These are phyloP conservation scores for Vanrija humicola DNA, from an alignment of 1,284 basidiomycete genomes.

Conservation along the genomic window DNA sequence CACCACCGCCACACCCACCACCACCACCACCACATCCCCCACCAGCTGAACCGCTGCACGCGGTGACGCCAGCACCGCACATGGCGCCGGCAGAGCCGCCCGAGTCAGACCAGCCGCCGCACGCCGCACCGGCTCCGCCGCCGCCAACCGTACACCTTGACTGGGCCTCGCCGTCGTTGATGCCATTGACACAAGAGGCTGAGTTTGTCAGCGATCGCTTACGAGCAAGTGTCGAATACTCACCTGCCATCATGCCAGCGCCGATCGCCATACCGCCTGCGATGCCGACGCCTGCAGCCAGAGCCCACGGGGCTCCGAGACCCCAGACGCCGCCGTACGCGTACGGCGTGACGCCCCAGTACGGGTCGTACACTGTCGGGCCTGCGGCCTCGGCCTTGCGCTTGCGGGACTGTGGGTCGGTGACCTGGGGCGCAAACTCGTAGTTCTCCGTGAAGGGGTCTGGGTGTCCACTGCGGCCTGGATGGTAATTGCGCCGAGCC, in stretches of 20 bases:
- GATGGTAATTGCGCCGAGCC: no score
- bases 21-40: not conserved
- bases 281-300: not conserved
- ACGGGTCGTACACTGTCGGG: slow-evolving; percentile 2
- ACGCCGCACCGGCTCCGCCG: not conserved
- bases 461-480: not conserved
- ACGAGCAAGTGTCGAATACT: not conserved
- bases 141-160: not conserved
- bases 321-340: not conserved
- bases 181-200: not conserved
- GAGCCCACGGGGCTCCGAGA: slow-evolving; percentile 1
- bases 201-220: not conserved
- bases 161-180: not conserved
- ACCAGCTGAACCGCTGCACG: not conserved
- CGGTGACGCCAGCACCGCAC: not conserved
- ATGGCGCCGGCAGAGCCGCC: not conserved
- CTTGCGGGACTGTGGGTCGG: not conserved
- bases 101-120: not conserved
- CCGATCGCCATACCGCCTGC: not conserved
- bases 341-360: slow-evolving; percentile 16
- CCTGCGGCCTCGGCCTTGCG: not conserved
- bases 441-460: slow-evolving; percentile 11
- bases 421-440: slow-evolving; percentile 4
- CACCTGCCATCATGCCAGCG: not conserved
- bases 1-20: not conserved